Percentiles rank a stretch among this genome's conserved stretches.
phyloP scores from a whole-genome alignment of 257 asterid species.

The Paraleonurus japonicus region DNA sequence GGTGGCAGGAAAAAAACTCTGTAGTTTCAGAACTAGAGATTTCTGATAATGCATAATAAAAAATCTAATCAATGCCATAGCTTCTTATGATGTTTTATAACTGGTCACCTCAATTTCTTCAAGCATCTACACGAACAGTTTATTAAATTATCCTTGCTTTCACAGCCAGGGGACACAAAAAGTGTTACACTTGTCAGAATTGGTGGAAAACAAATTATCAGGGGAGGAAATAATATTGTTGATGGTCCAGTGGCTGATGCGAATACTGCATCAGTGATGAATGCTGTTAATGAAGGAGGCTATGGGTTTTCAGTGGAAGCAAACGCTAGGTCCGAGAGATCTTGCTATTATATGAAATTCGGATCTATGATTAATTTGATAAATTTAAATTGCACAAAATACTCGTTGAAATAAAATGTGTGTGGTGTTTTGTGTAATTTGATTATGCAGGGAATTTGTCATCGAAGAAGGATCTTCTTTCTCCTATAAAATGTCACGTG shows the following conservation, averaged over 20 bases:
- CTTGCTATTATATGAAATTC: slow-evolving; percentile 13
- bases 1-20: slow-evolving; percentile 4
- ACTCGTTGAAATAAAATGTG: slow-evolving; percentile 4
- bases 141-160: slow-evolving; percentile 23
- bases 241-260: slow-evolving; percentile 60
- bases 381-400: slow-evolving; percentile 4
- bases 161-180: slow-evolving; percentile 97
- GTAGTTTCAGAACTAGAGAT: slow-evolving; percentile 3
- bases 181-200: slow-evolving; percentile 80
- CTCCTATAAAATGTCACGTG: slow-evolving; percentile 56
- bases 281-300: slow-evolving; percentile 45
- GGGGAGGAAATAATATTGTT: slow-evolving; percentile 83
- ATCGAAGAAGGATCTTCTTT: slow-evolving; percentile 59
- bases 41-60: not conserved
- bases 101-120: slow-evolving; percentile 19
- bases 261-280: slow-evolving; percentile 46
- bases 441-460: slow-evolving; percentile 63
- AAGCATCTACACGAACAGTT: not conserved
- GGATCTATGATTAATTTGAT: not conserved
- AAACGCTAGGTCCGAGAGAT: slow-evolving; percentile 50
- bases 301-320: slow-evolving; percentile 56
- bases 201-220: slow-evolving; percentile 69
- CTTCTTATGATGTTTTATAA: slow-evolving; percentile 11
- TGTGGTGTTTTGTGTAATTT: slow-evolving; percentile 25
- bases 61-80: slow-evolving; percentile 1